phyloP scores from a whole-genome alignment of 2,329 filamentous ascomycete genomes.

The Simplicillium sp. region DNA sequence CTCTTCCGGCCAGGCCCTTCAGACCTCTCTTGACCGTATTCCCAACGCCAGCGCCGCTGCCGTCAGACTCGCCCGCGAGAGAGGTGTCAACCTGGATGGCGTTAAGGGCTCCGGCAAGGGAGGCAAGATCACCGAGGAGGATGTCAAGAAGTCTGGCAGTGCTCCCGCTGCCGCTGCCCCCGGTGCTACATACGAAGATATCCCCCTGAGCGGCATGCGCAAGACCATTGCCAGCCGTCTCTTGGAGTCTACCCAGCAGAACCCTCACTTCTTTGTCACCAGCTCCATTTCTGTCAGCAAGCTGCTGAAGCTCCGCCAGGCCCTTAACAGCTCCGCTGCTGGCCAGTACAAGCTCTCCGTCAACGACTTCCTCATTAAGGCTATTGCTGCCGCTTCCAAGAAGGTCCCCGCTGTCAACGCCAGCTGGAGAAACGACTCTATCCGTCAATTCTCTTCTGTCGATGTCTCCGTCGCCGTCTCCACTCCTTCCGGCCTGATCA shows the following conservation, averaged over 20 bases:
- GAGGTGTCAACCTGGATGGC: conserved; percentile 64
- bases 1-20: conserved; percentile 64
- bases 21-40: conserved; percentile 77
- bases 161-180: conserved; percentile 42
- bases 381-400: conserved; percentile 74
- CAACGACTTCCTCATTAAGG: conserved; percentile 99
- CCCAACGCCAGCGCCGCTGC: conserved; percentile 63
- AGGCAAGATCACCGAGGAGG: conserved; percentile 82
- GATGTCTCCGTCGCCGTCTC: conserved; percentile 95
- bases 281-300: conserved; percentile 86
- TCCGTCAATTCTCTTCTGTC: conserved; percentile 87
- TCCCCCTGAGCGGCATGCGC: conserved; percentile 83
- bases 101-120: conserved; percentile 82
- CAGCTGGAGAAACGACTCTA: conserved; percentile 81
- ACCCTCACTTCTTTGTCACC: conserved; percentile 97
- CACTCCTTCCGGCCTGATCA: conserved; percentile 90
- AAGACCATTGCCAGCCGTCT: conserved; percentile 94
- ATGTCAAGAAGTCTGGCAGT: conserved; percentile 79
- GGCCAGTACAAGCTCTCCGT: conserved; percentile 99
- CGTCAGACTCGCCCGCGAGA: conserved; percentile 77
- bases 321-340: conserved; percentile 78
- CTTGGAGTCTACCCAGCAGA: conserved; percentile 77
- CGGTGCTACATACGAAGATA: conserved; percentile 69
- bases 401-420: conserved; percentile 96
- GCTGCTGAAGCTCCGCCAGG: conserved; percentile 90